Evolutionary conservation across 768 basidiomycete genomes (phyloP).

Genomic region (Nevesoporus exiguus): DNA sequence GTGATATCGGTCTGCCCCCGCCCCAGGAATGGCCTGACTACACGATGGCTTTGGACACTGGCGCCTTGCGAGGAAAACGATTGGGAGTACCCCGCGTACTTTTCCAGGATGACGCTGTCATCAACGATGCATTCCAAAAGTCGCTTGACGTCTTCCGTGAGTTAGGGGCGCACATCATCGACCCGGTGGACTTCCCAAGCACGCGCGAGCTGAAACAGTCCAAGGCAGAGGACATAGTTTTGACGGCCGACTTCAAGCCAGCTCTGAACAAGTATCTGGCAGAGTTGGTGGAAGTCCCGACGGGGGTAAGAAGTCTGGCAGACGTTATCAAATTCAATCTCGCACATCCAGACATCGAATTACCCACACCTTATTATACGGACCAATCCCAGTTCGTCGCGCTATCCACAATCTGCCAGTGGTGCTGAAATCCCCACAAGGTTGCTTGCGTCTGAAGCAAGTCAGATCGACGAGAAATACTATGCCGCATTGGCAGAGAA

Average conservation of each 20-base stretch:
- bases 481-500: constrained; percentile 45
- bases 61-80: constrained; percentile 44
- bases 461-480: constrained; percentile 38
- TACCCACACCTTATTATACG: constrained; percentile 33
- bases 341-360: constrained; percentile 47
- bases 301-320: constrained; percentile 54
- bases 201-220: constrained; percentile 44
- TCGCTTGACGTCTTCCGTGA: constrained; percentile 36
- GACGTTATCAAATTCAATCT: constrained; percentile 59
- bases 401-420: neutral
- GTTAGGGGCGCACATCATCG: constrained; percentile 48
- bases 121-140: constrained; percentile 37
- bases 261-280: constrained; percentile 43
- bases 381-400: constrained; percentile 35
- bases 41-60: constrained; percentile 44
- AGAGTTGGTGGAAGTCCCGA: constrained; percentile 49
- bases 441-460: constrained; percentile 24
- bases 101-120: constrained; percentile 18
- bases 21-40: constrained; percentile 54
- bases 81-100: constrained; percentile 44
- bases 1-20: constrained; percentile 37
- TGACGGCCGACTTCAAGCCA: constrained; percentile 59
- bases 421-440: constrained; percentile 13
- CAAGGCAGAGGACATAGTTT: constrained; percentile 52
- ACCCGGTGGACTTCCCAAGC: constrained; percentile 61